A percentile compares a stretch with the other conserved stretches of the same genome.
Evolutionary conservation across 1,284 basidiomycete genomes (phyloP).

Genomic region (Anthracocystis setariae): DNA sequence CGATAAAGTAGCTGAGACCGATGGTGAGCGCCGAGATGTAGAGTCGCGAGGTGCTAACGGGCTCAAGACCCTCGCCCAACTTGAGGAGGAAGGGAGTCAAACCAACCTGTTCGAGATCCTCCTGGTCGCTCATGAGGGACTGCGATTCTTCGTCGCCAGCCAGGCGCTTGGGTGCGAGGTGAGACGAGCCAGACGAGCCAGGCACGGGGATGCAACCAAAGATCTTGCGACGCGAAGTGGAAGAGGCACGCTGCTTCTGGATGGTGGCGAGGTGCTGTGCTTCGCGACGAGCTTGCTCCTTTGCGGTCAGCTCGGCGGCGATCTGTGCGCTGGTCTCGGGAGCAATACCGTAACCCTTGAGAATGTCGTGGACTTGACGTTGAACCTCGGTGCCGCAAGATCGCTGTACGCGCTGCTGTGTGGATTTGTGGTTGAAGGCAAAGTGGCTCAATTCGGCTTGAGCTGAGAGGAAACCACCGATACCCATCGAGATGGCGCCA

Average conservation of each 20-base stretch:
- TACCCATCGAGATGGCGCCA: slow-evolving; percentile 82
- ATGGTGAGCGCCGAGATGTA: slow-evolving; percentile 57
- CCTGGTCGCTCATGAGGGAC: slow-evolving; percentile 8
- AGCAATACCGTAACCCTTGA: slow-evolving; percentile 88
- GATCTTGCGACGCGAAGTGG: slow-evolving; percentile 15
- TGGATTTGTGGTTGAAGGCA: slow-evolving; percentile 41
- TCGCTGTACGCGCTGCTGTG: slow-evolving; percentile 79
- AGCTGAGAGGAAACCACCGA: slow-evolving; percentile 95
- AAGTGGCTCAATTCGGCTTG: slow-evolving; percentile 91
- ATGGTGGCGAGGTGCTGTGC: slow-evolving; percentile 5
- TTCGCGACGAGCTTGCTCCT: slow-evolving; percentile 25
- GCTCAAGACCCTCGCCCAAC: slow-evolving; percentile 56
- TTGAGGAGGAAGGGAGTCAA: slow-evolving; percentile 62
- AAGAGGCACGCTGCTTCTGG: slow-evolving; percentile 3
- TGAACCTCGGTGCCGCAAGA: slow-evolving; percentile 94
- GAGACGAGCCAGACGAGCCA: slow-evolving; percentile 10
- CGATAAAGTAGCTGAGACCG: slow-evolving; percentile 58
- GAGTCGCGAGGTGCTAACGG: slow-evolving; percentile 56
- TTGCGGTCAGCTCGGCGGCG: slow-evolving; percentile 69
- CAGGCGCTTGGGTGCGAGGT: slow-evolving; percentile 12
- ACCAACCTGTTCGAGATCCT: slow-evolving; percentile 42
- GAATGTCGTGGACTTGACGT: slow-evolving; percentile 87
- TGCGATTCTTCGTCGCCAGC: slow-evolving; percentile 26
- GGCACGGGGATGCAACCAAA: slow-evolving; percentile 42
- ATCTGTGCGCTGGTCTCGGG: slow-evolving; percentile 82